Evolutionary conservation across 176 grass and related monocot species (phyloP).

Genomic region (Panicum miliaceum): DNA sequence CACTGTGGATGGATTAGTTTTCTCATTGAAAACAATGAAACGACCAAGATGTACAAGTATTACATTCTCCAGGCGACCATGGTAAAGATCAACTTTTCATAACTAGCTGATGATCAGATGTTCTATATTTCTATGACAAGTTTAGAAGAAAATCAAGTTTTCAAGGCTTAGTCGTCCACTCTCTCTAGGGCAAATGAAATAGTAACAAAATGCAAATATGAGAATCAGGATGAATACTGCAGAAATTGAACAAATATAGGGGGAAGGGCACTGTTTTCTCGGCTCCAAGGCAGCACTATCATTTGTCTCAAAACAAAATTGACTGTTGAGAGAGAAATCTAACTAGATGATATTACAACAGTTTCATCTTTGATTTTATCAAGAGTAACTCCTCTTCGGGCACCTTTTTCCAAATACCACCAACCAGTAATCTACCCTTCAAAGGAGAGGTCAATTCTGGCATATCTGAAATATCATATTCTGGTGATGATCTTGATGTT

Average conservation of each 20-base stretch:
- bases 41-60: background rate
- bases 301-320: background rate
- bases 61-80: background rate
- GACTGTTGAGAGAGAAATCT: background rate
- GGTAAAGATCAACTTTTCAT: background rate
- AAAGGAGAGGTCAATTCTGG: slow-evolving; percentile 31
- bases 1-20: background rate
- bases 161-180: too few species aligned
- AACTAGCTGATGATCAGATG: background rate
- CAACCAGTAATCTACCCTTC: slow-evolving; percentile 57
- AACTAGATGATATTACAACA: slow-evolving; percentile 31
- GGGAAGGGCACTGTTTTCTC: background rate
- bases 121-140: background rate
- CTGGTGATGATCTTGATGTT: slow-evolving; percentile 38
- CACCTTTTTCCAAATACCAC: slow-evolving; percentile 64
- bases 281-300: background rate
- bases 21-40: too few species aligned
- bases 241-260: background rate
- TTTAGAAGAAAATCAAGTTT: background rate
- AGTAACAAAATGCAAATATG: background rate
- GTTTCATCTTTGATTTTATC: slow-evolving; percentile 44
- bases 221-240: background rate
- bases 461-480: slow-evolving; percentile 41
- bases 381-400: slow-evolving; percentile 55
- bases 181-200: background rate